phyloP scores from a whole-genome alignment of 306 rosid genomes.

The Quercus glauca region DNA sequence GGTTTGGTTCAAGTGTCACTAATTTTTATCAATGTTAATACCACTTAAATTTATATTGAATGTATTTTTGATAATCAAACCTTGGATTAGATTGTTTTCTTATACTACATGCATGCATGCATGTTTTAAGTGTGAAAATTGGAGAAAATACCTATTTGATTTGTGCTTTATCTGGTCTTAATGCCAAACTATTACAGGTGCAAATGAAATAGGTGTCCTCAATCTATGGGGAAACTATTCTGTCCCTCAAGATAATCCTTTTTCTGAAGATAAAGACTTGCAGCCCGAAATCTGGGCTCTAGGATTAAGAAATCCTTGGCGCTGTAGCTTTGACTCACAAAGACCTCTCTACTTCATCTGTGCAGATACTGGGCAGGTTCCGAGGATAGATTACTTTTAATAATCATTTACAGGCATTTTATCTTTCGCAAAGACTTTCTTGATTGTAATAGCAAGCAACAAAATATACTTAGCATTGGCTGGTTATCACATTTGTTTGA shows the following conservation, averaged over 20 bases:
- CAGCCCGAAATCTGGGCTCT: conserved; percentile 36
- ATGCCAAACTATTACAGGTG: conserved; percentile 19
- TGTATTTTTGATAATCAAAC: too few species aligned
- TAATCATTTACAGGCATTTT: not conserved
- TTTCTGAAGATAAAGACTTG: conserved; percentile 27
- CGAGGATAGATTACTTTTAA: not conserved
- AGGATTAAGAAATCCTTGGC: conserved; percentile 42
- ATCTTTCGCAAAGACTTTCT: not conserved
- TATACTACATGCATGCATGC: too few species aligned
- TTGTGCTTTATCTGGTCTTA: not conserved
- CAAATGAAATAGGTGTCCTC: conserved; percentile 17
- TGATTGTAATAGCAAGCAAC: too few species aligned
- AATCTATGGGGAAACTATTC: conserved; percentile 38
- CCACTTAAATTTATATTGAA: too few species aligned
- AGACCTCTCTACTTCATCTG: conserved; percentile 44
- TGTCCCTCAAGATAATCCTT: conserved; percentile 41
- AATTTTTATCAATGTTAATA: too few species aligned
- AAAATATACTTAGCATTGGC: too few species aligned
- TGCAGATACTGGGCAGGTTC: conserved; percentile 40
- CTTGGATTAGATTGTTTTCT: too few species aligned
- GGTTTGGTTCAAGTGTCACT: too few species aligned
- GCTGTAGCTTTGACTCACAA: conserved; percentile 42
- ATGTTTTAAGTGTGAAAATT: too few species aligned
- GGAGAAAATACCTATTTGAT: not conserved
- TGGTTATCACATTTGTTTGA: not conserved